Evolutionary conservation across 1,284 basidiomycete species (phyloP).

Genomic region (Entoloma clypeatum): DNA sequence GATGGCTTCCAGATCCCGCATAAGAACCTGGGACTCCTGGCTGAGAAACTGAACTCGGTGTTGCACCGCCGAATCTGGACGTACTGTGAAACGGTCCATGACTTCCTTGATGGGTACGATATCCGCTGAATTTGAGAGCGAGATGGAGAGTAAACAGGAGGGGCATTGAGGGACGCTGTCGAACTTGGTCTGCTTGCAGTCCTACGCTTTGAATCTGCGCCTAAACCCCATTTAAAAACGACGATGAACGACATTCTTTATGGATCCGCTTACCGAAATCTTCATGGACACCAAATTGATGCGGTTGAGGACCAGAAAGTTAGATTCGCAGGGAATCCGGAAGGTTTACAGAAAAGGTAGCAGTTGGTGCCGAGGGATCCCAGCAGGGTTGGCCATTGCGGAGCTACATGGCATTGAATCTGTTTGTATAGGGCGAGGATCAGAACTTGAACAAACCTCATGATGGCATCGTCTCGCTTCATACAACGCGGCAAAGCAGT

Average conservation of each 20-base stretch:
- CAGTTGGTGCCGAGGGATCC: slow-evolving; percentile 75
- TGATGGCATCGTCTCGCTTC: slow-evolving; percentile 84
- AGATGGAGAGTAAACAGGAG: slow-evolving; percentile 46
- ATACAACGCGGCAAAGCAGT: slow-evolving; percentile 81
- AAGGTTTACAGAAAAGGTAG: slow-evolving; percentile 75
- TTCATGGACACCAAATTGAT: slow-evolving; percentile 91
- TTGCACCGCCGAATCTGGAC: slow-evolving; percentile 19
- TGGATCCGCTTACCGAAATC: slow-evolving; percentile 69
- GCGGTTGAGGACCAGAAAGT: slow-evolving; percentile 74
- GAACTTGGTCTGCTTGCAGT: slow-evolving; percentile 63
- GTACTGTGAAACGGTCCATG: slow-evolving; percentile 74
- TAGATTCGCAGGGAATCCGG: slow-evolving; percentile 91
- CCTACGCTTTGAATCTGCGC: slow-evolving; percentile 51
- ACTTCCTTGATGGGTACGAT: slow-evolving; percentile 63
- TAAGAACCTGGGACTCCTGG: slow-evolving; percentile 44
- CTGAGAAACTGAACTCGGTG: background rate
- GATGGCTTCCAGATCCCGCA: slow-evolving; percentile 78
- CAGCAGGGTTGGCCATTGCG: slow-evolving; percentile 78
- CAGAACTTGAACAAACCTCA: slow-evolving; percentile 52
- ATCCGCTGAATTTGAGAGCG: slow-evolving; percentile 40
- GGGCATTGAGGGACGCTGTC: slow-evolving; percentile 30
- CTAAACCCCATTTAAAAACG: slow-evolving; percentile 26
- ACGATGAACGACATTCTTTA: background rate
- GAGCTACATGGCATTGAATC: slow-evolving; percentile 39
- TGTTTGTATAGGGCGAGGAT: background rate